Percentiles rank a stretch among this genome's conserved stretches.
Evolutionary conservation across 495 filamentous ascomycete species (phyloP).

Genomic region (Hyaloscypha bicolor): DNA sequence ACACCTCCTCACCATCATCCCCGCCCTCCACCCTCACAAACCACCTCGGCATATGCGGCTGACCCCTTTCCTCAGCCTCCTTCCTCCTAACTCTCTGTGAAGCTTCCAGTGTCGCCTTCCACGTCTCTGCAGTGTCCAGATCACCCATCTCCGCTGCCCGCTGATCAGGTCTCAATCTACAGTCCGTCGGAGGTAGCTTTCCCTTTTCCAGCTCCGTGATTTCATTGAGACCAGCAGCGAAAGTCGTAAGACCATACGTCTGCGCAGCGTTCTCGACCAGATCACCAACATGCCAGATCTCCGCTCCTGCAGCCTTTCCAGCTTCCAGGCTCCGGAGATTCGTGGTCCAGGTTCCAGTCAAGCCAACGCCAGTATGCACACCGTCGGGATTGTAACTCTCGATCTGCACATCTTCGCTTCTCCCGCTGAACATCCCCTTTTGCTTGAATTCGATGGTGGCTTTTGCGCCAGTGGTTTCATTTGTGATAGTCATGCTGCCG

Average conservation of each 20-base stretch:
- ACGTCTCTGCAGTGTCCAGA: constrained; percentile 78
- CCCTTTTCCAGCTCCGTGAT: constrained; percentile 77
- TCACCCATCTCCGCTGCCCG: constrained; percentile 80
- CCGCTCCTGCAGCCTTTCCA: constrained; percentile 53
- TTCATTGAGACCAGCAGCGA: constrained; percentile 87
- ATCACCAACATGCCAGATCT: constrained; percentile 76
- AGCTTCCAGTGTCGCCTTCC: constrained; percentile 85
- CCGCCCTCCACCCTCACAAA: constrained; percentile 66
- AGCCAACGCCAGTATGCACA: constrained; percentile 56
- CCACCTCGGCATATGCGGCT: constrained; percentile 76
- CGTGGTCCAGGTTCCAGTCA: constrained; percentile 84
- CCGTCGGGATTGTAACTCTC: constrained; percentile 69
- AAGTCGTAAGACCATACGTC: constrained; percentile 84
- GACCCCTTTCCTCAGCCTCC: constrained; percentile 71
- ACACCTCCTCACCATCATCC: constrained; percentile 44
- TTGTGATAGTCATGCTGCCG: constrained; percentile 77
- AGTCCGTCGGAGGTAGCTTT: constrained; percentile 77
- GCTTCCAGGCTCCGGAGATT: constrained; percentile 64
- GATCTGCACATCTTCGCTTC: constrained; percentile 85
- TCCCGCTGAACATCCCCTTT: constrained; percentile 94
- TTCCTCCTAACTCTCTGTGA: constrained; percentile 75
- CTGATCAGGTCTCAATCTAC: constrained; percentile 86
- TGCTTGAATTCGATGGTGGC: constrained; percentile 84
- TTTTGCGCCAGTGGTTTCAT: constrained; percentile 80
- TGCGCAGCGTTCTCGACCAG: constrained; percentile 75